These are phyloP conservation scores for Boletellus dicymbophilus DNA, from an alignment of 1,284 basidiomycete species.

Conservation along the genomic window DNA sequence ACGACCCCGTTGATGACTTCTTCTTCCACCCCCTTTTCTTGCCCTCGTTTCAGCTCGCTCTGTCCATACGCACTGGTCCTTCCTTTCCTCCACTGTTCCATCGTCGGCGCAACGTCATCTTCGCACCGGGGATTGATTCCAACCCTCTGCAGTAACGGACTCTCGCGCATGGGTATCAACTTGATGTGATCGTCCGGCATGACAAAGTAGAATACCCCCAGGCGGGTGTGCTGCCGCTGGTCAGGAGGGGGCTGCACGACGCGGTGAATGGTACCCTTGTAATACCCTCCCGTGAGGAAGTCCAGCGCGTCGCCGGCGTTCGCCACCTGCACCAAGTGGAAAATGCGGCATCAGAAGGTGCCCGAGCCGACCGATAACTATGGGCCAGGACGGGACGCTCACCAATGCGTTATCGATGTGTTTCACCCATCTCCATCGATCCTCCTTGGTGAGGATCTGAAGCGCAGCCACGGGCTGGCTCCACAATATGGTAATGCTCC, in stretches of 20 bases:
- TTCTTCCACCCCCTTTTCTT: constrained; percentile 40
- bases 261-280: constrained; percentile 48
- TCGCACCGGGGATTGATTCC: constrained; percentile 36
- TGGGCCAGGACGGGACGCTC: constrained; percentile 9
- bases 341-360: neutral
- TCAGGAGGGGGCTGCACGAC: constrained; percentile 46
- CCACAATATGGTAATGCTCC: constrained; percentile 59
- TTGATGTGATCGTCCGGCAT: constrained; percentile 33
- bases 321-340: constrained; percentile 39
- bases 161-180: constrained; percentile 33
- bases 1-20: constrained; percentile 44
- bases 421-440: constrained; percentile 58
- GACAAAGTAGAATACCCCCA: constrained; percentile 48
- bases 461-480: constrained; percentile 61
- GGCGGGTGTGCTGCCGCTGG: constrained; percentile 39
- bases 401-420: constrained; percentile 64
- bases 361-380: neutral
- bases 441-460: constrained; percentile 54
- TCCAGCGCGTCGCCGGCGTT: constrained; percentile 61
- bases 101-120: constrained; percentile 38
- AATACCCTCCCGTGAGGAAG: constrained; percentile 56
- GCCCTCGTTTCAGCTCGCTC: constrained; percentile 33
- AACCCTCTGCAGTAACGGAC: constrained; percentile 32
- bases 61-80: constrained; percentile 42
- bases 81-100: constrained; percentile 42